Conservation (phyloP, 805 yeast genomes). For the Saccharomycopsis babjevae region DNA sequence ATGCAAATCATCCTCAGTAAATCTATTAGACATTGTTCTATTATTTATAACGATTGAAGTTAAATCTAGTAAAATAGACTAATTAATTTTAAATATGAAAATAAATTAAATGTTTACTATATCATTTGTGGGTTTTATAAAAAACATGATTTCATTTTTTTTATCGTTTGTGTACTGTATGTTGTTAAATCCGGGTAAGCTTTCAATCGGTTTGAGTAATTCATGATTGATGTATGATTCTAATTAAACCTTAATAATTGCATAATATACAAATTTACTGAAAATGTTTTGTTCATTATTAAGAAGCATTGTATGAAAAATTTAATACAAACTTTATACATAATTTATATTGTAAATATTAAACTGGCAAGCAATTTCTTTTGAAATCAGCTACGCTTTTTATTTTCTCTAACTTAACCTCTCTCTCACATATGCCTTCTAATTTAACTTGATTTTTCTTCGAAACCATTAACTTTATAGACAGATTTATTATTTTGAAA, state of each 20-base stretch:
- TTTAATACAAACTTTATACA: background rate
- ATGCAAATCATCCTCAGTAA: constrained; percentile 22
- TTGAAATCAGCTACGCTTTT: background rate
- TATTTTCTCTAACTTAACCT: background rate
- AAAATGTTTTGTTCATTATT: background rate
- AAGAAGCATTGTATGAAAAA: no score
- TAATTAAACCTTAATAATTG: no score
- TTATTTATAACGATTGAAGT: background rate
- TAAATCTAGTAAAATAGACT: background rate
- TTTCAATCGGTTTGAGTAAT: no score
- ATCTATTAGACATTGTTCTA: background rate
- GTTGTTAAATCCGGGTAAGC: background rate
- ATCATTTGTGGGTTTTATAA: no score
- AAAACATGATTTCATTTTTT: background rate
- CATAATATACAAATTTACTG: no score
- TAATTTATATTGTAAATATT: background rate
- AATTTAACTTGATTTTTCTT: background rate
- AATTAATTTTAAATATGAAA: no score
- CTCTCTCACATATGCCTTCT: background rate
- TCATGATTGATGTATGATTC: no score
- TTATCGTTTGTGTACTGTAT: background rate
- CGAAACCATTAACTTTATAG: background rate
- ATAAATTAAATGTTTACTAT: no score
- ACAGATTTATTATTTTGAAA: background rate
- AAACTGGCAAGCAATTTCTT: background rate